A percentile compares a stretch with the other conserved stretches of the same genome.
phyloP scores from a whole-genome alignment of 2,329 filamentous ascomycete species.

The Aureobasidium uvarum region DNA sequence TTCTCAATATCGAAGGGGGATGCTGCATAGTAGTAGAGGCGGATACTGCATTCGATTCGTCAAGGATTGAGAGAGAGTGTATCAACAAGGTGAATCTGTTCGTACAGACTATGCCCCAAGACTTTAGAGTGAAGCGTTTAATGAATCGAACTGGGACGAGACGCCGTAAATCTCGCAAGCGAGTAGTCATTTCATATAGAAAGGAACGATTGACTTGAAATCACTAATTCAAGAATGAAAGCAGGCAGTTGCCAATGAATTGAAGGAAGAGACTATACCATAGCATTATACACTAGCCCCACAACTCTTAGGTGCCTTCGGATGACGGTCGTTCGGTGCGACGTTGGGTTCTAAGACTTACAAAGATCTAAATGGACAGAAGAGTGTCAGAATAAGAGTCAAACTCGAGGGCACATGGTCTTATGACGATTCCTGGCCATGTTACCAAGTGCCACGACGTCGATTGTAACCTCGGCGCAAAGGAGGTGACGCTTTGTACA shows the following conservation, averaged over 20 bases:
- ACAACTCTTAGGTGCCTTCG: neutral
- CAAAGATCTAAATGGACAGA: neutral
- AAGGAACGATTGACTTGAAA: neutral
- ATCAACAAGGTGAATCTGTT: neutral
- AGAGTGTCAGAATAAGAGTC: constrained; percentile 6
- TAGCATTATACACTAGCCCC: neutral
- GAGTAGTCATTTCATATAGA: neutral
- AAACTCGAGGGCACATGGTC: constrained; percentile 6
- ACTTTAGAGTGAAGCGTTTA: no score
- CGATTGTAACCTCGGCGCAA: constrained; percentile 5
- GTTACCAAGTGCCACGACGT: constrained; percentile 1
- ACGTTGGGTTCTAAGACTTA: constrained; percentile 2
- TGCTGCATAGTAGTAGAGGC: neutral
- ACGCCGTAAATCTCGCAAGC: neutral
- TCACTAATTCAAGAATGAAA: constrained; percentile 18
- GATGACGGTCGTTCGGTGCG: constrained; percentile 13
- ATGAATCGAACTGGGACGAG: neutral
- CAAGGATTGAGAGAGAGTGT: neutral
- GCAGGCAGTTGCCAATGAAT: constrained; percentile 7
- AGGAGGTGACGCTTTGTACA: constrained; percentile 21
- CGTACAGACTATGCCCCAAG: neutral
- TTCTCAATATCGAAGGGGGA: neutral
- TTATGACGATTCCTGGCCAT: constrained; percentile 6
- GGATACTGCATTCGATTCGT: no score
- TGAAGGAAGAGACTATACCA: neutral